Percentiles rank a stretch among this genome's conserved stretches.
Conservation (phyloP, 768 basidiomycete species). For the Floccularia luteovirens region DNA sequence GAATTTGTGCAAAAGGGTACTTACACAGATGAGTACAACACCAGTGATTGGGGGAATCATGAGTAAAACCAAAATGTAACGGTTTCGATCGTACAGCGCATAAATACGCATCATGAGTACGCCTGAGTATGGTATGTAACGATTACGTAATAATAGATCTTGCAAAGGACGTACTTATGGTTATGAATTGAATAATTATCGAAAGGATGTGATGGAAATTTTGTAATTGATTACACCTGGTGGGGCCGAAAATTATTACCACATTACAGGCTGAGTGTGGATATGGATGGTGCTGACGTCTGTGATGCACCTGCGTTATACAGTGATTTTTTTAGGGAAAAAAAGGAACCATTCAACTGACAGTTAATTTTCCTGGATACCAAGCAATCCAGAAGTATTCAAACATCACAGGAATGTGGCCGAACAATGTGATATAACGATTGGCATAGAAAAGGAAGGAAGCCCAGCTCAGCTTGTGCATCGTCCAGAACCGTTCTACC, state of each 20-base stretch:
- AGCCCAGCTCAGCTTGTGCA: constrained; percentile 17
- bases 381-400: constrained; percentile 23
- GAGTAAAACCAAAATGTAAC: constrained; percentile 19
- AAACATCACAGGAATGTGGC: constrained; percentile 26
- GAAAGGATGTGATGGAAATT: constrained; percentile 27
- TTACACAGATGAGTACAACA: no score
- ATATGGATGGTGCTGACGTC: no score
- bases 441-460: constrained; percentile 31
- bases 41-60: no score
- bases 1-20: no score
- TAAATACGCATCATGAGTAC: constrained; percentile 34
- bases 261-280: no score
- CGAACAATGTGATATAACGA: constrained; percentile 29
- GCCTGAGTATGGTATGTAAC: constrained; percentile 10
- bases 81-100: constrained; percentile 29
- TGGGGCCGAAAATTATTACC: no score
- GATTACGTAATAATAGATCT: not conserved
- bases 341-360: constrained; percentile 8
- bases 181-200: constrained; percentile 22
- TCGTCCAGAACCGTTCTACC: constrained; percentile 34
- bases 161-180: constrained; percentile 19
- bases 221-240: constrained; percentile 23
- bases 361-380: constrained; percentile 17
- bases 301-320: no score
- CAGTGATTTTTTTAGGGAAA: no score